Conservation (phyloP, 345 rosid species). For the Gossypium thurberi region DNA sequence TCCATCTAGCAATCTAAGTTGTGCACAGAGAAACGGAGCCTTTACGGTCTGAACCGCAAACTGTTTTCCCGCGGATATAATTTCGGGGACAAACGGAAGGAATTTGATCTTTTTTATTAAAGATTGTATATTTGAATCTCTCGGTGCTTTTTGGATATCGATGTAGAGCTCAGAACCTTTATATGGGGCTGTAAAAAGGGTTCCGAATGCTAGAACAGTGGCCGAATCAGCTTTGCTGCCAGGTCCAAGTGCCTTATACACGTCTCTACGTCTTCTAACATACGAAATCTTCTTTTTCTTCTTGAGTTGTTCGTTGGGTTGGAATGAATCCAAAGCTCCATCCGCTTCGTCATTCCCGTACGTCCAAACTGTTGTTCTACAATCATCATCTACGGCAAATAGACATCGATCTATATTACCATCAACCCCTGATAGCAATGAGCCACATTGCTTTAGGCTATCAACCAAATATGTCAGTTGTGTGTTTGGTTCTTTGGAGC, state of each 20-base stretch:
- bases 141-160: constrained; percentile 42
- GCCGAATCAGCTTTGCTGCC: constrained; percentile 61
- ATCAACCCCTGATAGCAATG: constrained; percentile 49
- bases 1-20: constrained; percentile 87
- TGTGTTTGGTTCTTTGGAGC: constrained; percentile 29
- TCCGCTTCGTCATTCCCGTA: constrained; percentile 45
- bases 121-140: constrained; percentile 42
- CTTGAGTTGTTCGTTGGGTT: constrained; percentile 76
- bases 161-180: constrained; percentile 66
- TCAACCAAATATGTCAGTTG: constrained; percentile 28
- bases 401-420: constrained; percentile 62
- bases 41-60: constrained; percentile 49
- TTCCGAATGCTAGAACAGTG: constrained; percentile 71
- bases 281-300: constrained; percentile 59
- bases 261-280: constrained; percentile 61
- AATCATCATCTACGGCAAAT: constrained; percentile 67
- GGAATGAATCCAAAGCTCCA: constrained; percentile 62
- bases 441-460: constrained; percentile 63
- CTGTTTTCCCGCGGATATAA: constrained; percentile 51
- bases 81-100: constrained; percentile 74
- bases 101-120: constrained; percentile 54
- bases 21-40: constrained; percentile 76
- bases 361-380: constrained; percentile 83
- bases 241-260: constrained; percentile 61
- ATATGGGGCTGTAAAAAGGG: constrained; percentile 78